Conservation (phyloP, 148 eudicot species). For the Simmondsia chinensis region DNA sequence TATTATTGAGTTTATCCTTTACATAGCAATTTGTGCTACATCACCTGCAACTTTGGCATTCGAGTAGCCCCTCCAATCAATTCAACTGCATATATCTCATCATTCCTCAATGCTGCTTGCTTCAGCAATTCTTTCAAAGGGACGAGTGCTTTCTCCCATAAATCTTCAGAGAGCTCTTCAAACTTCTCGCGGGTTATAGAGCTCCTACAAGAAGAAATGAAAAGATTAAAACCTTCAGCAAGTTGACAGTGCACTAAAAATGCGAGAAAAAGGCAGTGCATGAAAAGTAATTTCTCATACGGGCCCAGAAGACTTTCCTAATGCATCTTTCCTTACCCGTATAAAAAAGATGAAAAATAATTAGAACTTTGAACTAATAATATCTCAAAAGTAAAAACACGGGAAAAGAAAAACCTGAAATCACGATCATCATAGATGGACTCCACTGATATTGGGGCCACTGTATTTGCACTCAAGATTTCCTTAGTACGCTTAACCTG, state of each 20-base stretch:
- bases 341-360: too few relatives aligned
- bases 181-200: conserved; percentile 89
- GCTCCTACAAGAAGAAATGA: conserved; percentile 44
- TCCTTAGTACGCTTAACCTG: conserved; percentile 99
- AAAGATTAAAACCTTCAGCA: not conserved
- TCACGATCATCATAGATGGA: conserved; percentile 90
- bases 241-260: too few relatives aligned
- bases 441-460: conserved; percentile 93
- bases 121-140: conserved; percentile 68
- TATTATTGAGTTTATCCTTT: too few relatives aligned
- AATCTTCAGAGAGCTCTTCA: conserved; percentile 81
- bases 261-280: too few relatives aligned
- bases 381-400: too few relatives aligned
- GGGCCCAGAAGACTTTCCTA: too few relatives aligned
- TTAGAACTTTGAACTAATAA: too few relatives aligned
- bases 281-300: too few relatives aligned
- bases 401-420: conserved; percentile 74
- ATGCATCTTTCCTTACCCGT: too few relatives aligned
- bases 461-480: conserved; percentile 85
- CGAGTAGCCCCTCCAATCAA: conserved; percentile 96
- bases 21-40: too few relatives aligned
- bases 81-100: conserved; percentile 79
- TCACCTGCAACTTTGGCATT: conserved; percentile 92
- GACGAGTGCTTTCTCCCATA: conserved; percentile 77
- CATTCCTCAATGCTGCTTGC: conserved; percentile 60